phyloP scores from a whole-genome alignment of 2,329 filamentous ascomycete species.

The Diplodia intermedia region DNA sequence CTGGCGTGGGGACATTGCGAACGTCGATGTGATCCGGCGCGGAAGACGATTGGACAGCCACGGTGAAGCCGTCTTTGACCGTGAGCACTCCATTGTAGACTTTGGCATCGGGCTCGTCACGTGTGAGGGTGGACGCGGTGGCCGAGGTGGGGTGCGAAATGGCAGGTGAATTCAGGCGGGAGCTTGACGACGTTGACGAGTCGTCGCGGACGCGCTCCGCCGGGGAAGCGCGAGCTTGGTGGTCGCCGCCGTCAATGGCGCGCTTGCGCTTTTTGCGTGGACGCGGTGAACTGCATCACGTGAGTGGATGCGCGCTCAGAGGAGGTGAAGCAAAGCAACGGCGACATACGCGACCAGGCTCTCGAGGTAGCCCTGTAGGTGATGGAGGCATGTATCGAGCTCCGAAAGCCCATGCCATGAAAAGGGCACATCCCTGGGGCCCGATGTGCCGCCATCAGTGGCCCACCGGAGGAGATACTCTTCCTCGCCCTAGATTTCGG shows the following conservation, averaged over 20 bases:
- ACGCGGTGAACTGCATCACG: conserved; percentile 10
- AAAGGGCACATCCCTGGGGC: conserved; percentile 39
- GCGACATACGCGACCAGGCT: conserved; percentile 30
- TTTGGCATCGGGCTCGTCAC: conserved; percentile 33
- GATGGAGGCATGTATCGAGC: conserved; percentile 47
- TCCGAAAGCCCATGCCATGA: conserved; percentile 55
- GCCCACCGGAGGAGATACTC: conserved; percentile 26
- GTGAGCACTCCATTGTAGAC: conserved; percentile 53
- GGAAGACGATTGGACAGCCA: conserved; percentile 33
- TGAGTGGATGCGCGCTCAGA: conserved; percentile 11
- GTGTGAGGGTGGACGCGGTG: background rate
- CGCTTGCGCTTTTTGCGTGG: conserved; percentile 41
- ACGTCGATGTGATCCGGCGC: conserved; percentile 42
- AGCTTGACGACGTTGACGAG: conserved; percentile 1
- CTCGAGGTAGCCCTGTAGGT: conserved; percentile 54
- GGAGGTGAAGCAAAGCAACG: conserved; percentile 12
- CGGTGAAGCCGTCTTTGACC: conserved; percentile 46
- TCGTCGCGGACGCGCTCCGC: conserved; percentile 10
- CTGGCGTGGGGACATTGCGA: conserved; percentile 43
- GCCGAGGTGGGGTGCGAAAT: background rate
- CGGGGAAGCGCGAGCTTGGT: conserved; percentile 31
- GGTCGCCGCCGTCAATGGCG: conserved; percentile 34
- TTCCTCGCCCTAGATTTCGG: conserved; percentile 7
- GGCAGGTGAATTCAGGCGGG: conserved; percentile 10
- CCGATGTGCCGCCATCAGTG: background rate